Base-by-base conservation (phyloP, 768 basidiomycete genomes). In the Favolaschia claudopus region DNA sequence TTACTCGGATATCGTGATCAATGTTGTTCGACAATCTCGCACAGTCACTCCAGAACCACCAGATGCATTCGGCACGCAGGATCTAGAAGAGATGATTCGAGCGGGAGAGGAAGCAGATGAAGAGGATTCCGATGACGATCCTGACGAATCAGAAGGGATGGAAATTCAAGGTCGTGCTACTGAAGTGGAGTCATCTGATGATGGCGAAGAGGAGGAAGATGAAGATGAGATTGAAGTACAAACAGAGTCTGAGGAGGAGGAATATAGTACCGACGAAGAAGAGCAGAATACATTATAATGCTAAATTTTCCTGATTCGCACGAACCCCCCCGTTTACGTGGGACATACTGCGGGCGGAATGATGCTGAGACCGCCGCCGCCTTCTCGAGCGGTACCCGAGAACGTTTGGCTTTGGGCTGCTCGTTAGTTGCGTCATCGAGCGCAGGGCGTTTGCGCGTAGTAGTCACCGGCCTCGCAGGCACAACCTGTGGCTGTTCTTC, bases 171-270 rank as follows among this genome's bases (percentile, higher is more conserved):
- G 40, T 17, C 40, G 40, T 10, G 38, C 49, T 4, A 38, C 33
- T 8, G 42, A 43, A 9, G 39, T 43, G 39, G 52, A 54, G 15
- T 17, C 14, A 25, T 8, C 34, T 10, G 24, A 27, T 52, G 5
- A 6, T 7, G 50, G 40, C 10, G 50, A 17, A 25, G 22, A 44
- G 5, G 52, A 55, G n/a, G 33, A 34, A 25, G 25, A 55, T 31
- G 51, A 53, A 33, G 14, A 28, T 10, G 34, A 36, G 34, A 36
- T 10, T 36, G 34, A 36, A 36, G n/a, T 36, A 7, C 39, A 5
- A 8, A 44, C 53, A 2, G 53, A 55, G 43, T 15, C 20, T 24
- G 53, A 55, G 17, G 53, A 55, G 25, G 53, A 55, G 32, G 43
- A 24, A 5, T 44, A 45, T n/a, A 34, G 42, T 2, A 7, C 28